Base-by-base conservation (phyloP, 2,329 filamentous ascomycete species). In the Clonostachys rosea region DNA sequence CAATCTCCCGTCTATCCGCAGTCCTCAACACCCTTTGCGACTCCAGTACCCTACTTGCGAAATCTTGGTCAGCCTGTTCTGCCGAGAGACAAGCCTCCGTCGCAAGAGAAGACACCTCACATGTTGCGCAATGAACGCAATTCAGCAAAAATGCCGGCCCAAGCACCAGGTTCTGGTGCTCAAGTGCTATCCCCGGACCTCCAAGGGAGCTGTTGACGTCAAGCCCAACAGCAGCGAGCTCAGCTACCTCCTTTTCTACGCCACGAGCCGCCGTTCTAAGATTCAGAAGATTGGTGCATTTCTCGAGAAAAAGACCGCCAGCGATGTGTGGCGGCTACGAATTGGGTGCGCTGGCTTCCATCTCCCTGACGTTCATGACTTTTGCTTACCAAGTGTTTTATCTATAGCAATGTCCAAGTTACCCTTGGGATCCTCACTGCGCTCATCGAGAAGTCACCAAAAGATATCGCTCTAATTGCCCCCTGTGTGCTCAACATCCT, bases 211-310 rank as follows among this genome's bases (percentile, higher is more conserved):
- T 52, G 87, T 91, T 63, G 90, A 96, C 60, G 90, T 96, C 62
- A 95, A 92, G 70, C 91, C 94, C 41, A 97, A 97, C 69, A 90
- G 90, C 55, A 95, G 90, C 70, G 94, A 99, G 75, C 82, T 99
- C 53, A 95, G 90, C 69, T 97, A 97, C 65, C 81, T 99, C 54
- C 83, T 97, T 47, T 97, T 95, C 78, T 97, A 99, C 74, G 91
- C 89, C 51, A 95, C 89, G 63, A 96, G 91, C 57, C 89, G 92
- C 50, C 85, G 90, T 54, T 92, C 89, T 69, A 99, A 97, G 77
- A 84, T 97, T 58, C 89, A 94, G 61, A 99, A 99, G 71, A 91
- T 99, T 56, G 91, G 90, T 66, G 84, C 84, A 57, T 99, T 96
- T 63, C 78, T 99, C 54, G 91, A 97, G 73, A 95, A 92, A 75